phyloP scores from a whole-genome alignment of 352 stramenopile genomes.

The Labyrinthula sp. region DNA sequence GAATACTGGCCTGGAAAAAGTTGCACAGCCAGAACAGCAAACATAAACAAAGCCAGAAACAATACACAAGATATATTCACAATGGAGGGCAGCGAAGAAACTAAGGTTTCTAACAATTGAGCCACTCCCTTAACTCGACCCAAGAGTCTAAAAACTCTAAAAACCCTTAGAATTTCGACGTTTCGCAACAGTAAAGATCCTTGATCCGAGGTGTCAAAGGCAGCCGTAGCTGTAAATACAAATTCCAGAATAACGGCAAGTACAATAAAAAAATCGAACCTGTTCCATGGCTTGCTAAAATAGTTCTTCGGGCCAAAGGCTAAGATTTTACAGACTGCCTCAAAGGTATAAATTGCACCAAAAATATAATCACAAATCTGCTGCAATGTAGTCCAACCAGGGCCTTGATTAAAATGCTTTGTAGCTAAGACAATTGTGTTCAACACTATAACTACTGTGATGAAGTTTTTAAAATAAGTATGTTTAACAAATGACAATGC shows the following conservation, averaged over 20 bases:
- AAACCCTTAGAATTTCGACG: slow-evolving; percentile 13
- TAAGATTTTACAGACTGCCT: slow-evolving; percentile 51
- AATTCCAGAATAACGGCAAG: slow-evolving; percentile 30
- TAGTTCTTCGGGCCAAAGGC: slow-evolving; percentile 52
- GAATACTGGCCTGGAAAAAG: slow-evolving; percentile 23
- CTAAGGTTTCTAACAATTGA: slow-evolving; percentile 9
- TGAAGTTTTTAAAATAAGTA: slow-evolving; percentile 23
- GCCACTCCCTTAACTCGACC: slow-evolving; percentile 1
- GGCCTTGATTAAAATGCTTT: slow-evolving; percentile 48
- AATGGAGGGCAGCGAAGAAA: slow-evolving; percentile 19
- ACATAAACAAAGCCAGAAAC: slow-evolving; percentile 31
- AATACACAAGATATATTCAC: slow-evolving; percentile 23
- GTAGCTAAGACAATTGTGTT: slow-evolving; percentile 56
- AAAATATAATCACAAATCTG: slow-evolving; percentile 37
- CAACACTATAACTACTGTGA: slow-evolving; percentile 40
- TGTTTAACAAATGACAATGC: slow-evolving; percentile 4
- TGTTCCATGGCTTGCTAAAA: slow-evolving; percentile 39
- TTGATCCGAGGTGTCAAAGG: background rate
- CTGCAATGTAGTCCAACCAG: slow-evolving; percentile 37
- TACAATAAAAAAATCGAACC: slow-evolving; percentile 44
- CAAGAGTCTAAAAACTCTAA: slow-evolving; percentile 28
- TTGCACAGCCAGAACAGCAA: slow-evolving; percentile 31
- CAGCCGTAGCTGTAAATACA: slow-evolving; percentile 3
- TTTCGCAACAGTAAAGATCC: slow-evolving; percentile 4
- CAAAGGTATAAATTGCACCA: slow-evolving; percentile 40